Percentiles rank a stretch among this genome's conserved stretches.
Evolutionary conservation across 345 rosid species (phyloP).

Genomic region (Psidium guajava): DNA sequence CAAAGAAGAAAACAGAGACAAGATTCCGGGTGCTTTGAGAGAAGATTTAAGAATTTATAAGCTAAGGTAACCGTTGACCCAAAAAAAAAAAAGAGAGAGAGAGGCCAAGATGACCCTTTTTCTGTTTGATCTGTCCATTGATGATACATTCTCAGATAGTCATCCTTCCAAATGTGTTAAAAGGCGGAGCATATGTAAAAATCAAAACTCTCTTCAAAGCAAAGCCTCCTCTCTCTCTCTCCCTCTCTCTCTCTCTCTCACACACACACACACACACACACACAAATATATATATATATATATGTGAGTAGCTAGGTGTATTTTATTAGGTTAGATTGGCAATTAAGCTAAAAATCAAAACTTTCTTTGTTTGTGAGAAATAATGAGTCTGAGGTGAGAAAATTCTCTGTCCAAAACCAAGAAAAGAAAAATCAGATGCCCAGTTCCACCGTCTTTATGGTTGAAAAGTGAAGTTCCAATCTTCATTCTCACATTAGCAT

Average conservation of each 20-base stretch:
- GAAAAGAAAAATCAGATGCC: background rate
- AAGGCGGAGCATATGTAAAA: background rate
- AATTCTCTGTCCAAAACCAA: background rate
- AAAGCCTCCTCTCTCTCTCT: no score
- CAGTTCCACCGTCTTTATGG: slow-evolving; percentile 7
- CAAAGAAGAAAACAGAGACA: background rate
- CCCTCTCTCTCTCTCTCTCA: no score
- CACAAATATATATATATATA: no score
- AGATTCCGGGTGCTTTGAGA: background rate
- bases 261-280: no score
- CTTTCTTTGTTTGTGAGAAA: background rate
- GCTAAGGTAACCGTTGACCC: no score
- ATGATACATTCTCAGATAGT: background rate
- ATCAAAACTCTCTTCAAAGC: no score
- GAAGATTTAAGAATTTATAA: background rate
- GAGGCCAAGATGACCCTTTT: no score
- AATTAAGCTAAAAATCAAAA: slow-evolving; percentile 11
- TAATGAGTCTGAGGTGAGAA: slow-evolving; percentile 1
- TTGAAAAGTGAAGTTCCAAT: slow-evolving; percentile 17
- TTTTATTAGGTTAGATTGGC: slow-evolving; percentile 17
- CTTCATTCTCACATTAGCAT: slow-evolving; percentile 1
- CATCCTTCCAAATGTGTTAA: background rate
- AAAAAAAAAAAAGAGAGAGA: no score
- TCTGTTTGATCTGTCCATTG: background rate
- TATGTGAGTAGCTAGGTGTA: slow-evolving; percentile 1